phyloP scores from a whole-genome alignment of 2,329 filamentous ascomycete species.

The Pseudocercospora crystallina region DNA sequence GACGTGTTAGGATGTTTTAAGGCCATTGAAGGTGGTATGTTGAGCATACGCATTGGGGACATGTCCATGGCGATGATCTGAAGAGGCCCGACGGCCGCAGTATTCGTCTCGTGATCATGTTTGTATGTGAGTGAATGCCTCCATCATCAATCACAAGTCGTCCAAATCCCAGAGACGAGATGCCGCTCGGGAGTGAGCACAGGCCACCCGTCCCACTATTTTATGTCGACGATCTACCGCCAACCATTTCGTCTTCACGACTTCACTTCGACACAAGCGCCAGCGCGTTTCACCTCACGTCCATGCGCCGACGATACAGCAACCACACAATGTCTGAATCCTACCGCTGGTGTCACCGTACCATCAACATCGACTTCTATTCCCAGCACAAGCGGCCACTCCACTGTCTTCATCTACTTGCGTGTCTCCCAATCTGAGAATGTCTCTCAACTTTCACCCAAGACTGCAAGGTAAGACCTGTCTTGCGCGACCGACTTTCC shows the following conservation, averaged over 20 bases:
- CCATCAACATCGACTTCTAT: slow-evolving; percentile 4
- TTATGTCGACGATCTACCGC: background rate
- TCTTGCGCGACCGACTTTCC: slow-evolving; percentile 11
- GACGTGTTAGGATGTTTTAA: background rate
- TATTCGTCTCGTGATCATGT: slow-evolving; percentile 35
- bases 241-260: slow-evolving; percentile 15
- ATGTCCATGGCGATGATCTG: slow-evolving; percentile 28
- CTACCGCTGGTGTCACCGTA: slow-evolving; percentile 24
- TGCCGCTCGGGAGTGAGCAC: too few species aligned
- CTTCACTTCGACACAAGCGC: slow-evolving; percentile 19
- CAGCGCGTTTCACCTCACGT: slow-evolving; percentile 22
- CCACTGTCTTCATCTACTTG: slow-evolving; percentile 12
- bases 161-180: background rate
- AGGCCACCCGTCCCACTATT: too few species aligned
- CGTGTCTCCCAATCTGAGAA: slow-evolving; percentile 14
- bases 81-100: slow-evolving; percentile 26
- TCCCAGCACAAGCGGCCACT: slow-evolving; percentile 4
- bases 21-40: background rate
- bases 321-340: slow-evolving; percentile 20
- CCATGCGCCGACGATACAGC: slow-evolving; percentile 8
- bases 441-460: slow-evolving; percentile 15
- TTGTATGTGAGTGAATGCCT: slow-evolving; percentile 3
- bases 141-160: slow-evolving; percentile 1
- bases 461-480: slow-evolving; percentile 18
- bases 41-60: slow-evolving; percentile 31